Conservation (phyloP, 768 basidiomycete species). For the Tulasnella calospora region DNA sequence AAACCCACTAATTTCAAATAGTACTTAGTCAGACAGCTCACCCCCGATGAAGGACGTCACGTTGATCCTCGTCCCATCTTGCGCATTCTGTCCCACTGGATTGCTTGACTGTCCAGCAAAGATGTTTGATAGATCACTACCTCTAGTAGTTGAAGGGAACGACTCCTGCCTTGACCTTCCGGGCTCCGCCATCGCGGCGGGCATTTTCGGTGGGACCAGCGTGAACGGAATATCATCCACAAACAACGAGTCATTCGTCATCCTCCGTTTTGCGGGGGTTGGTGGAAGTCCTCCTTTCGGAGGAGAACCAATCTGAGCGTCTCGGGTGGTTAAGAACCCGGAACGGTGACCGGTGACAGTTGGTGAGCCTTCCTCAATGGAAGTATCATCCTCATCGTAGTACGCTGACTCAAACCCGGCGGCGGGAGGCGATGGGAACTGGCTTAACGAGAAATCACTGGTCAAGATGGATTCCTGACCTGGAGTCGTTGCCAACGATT, state of each 20-base stretch:
- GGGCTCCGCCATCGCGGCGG: conserved; percentile 32
- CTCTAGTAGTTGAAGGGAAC: conserved; percentile 13
- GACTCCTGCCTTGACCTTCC: conserved; percentile 2
- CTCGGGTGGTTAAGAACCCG: not conserved
- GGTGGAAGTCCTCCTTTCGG: not conserved
- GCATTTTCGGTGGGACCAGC: conserved; percentile 33
- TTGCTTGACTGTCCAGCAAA: not conserved
- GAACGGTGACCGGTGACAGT: not conserved
- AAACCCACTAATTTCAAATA: not conserved
- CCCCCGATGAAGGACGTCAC: conserved; percentile 69
- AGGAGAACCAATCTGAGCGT: not conserved
- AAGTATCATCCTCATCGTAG: not conserved
- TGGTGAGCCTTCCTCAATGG: not conserved
- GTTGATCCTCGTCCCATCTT: conserved; percentile 27
- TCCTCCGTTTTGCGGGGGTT: conserved; percentile 1
- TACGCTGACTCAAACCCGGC: conserved; percentile 37
- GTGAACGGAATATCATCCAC: conserved; percentile 27
- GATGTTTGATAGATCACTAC: conserved; percentile 28
- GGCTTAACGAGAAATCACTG: conserved; percentile 64
- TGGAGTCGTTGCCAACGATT: conserved; percentile 32
- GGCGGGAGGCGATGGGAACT: conserved; percentile 54
- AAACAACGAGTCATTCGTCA: conserved; percentile 13
- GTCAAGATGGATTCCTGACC: conserved; percentile 18
- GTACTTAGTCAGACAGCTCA: conserved; percentile 31
- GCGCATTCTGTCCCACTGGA: conserved; percentile 16